These are phyloP conservation scores for Yamadazyma spencermartinsiae DNA, from an alignment of 1,139 yeast species.

Conservation along the genomic window DNA sequence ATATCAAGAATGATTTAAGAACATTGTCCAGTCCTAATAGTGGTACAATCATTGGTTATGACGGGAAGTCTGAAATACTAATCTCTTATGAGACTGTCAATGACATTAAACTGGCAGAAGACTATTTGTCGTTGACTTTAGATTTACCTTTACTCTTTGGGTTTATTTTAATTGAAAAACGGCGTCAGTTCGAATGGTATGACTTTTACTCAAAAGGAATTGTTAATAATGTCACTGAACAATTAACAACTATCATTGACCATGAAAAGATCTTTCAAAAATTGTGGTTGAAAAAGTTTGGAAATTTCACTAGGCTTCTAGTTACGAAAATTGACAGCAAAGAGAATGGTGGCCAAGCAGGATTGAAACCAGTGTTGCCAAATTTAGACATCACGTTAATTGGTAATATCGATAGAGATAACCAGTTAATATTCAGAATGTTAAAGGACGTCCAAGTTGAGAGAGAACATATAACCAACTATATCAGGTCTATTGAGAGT, in stretches of 20 bases:
- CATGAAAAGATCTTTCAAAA: constrained; percentile 58
- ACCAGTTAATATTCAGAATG: constrained; percentile 20
- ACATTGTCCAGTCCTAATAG: constrained; percentile 15
- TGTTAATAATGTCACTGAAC: constrained; percentile 56
- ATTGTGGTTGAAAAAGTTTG: constrained; percentile 67
- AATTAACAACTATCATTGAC: constrained; percentile 55
- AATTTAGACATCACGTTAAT: constrained; percentile 44
- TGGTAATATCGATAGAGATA: constrained; percentile 16
- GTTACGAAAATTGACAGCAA: constrained; percentile 15
- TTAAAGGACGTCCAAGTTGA: constrained; percentile 29
- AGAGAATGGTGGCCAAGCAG: not conserved
- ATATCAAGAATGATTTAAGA: constrained; percentile 32
- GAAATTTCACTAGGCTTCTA: constrained; percentile 41
- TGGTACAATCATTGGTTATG: constrained; percentile 1
- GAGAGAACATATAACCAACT: constrained; percentile 42
- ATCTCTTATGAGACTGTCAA: constrained; percentile 23
- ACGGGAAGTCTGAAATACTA: not conserved
- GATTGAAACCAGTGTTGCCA: constrained; percentile 28
- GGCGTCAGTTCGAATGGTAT: constrained; percentile 71
- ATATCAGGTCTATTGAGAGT: constrained; percentile 30
- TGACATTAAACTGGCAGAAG: constrained; percentile 41
- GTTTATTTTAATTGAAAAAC: constrained; percentile 64
- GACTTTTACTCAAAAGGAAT: constrained; percentile 52
- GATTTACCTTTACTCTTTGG: constrained; percentile 86
- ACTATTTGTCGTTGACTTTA: constrained; percentile 53